These are phyloP conservation scores for Hypoxylon sp. DNA, from an alignment of 2,329 filamentous ascomycete genomes.

Conservation along the genomic window DNA sequence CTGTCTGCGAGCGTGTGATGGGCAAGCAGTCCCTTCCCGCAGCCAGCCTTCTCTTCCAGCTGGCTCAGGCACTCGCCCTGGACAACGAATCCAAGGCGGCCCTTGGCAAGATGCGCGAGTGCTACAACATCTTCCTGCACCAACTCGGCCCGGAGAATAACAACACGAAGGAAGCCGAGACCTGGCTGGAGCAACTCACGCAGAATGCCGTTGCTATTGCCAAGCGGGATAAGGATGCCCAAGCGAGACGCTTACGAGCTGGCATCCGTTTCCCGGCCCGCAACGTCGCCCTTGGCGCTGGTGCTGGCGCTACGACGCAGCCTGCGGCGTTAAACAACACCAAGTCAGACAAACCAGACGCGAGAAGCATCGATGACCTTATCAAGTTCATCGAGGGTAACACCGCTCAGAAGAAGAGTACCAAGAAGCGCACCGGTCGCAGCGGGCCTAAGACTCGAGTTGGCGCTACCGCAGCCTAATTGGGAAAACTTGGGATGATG, in stretches of 20 bases:
- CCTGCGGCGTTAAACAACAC: constrained; percentile 51
- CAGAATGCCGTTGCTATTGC: constrained; percentile 95
- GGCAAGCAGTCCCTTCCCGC: constrained; percentile 93
- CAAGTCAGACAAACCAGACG: constrained; percentile 66
- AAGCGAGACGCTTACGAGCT: constrained; percentile 79
- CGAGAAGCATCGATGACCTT: constrained; percentile 91
- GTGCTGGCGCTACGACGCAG: constrained; percentile 57
- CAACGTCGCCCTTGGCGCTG: constrained; percentile 70
- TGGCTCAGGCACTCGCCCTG: constrained; percentile 94
- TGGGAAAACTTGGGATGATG: neutral
- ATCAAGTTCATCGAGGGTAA: constrained; percentile 93
- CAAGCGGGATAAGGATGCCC: constrained; percentile 90
- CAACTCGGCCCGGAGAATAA: constrained; percentile 91
- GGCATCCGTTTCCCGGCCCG: constrained; percentile 77
- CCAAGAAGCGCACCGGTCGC: constrained; percentile 70
- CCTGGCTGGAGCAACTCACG: constrained; percentile 95
- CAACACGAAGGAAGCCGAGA: constrained; percentile 98
- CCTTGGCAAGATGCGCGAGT: constrained; percentile 94
- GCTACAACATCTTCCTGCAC: constrained; percentile 92
- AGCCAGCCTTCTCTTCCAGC: constrained; percentile 95
- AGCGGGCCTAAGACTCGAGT: constrained; percentile 71
- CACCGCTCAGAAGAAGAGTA: constrained; percentile 65
- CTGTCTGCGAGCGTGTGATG: constrained; percentile 89
- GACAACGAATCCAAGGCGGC: constrained; percentile 95
- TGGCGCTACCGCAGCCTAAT: constrained; percentile 41